Evolutionary conservation across 805 yeast species (phyloP), one percentile per base, ranked within the genome.

Genomic region (Candida boidinii): DNA sequence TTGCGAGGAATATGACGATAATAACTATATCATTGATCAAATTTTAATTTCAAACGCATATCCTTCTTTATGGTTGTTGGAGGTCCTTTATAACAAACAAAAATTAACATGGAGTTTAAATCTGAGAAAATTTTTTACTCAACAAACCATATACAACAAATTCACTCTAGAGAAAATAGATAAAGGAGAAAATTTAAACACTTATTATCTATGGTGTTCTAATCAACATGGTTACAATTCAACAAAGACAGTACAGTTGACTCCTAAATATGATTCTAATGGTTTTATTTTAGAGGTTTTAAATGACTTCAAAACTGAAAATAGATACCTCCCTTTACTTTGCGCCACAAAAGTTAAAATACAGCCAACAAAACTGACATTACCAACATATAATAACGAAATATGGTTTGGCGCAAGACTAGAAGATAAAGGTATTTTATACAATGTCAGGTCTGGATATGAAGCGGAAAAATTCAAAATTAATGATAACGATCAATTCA

Each of bases 351-450:
- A 13, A 19, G 18, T n/a, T 23, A 27, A 18, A 11, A 12, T 19
- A 13, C 14, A 8, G 20, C 13, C 4, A 13, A 19, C 5, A 23
- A 19, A 5, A 7, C 15, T 27, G 12, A 4, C 11, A 10, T 7
- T 19, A 7, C 36, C 41, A 13, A 31, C 39, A 2, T 36, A 52
- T 7, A 39, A 46, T 3, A 38, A 51, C 20, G 59, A 54, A 30
- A 28, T 56, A 4, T 56, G 62, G 62, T 39, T 48, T 23, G 31
- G 46, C n/a, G 52, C 55, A 1, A 45, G 55, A 12, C 31, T 39
- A 14, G 54, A 41, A 7, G 34, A 35, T 13, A 42, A 43, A 7
- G 51, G 52, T 7, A 34, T 56, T 7, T 25, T 56, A 13, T 32
- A 53, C 31, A 44, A 45, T 28, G 26, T 56, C 4, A 40, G 46